A percentile compares a stretch with the other conserved stretches of the same genome.
Evolutionary conservation across 2,329 filamentous ascomycete genomes (phyloP).

Genomic region (Phoma sp.): DNA sequence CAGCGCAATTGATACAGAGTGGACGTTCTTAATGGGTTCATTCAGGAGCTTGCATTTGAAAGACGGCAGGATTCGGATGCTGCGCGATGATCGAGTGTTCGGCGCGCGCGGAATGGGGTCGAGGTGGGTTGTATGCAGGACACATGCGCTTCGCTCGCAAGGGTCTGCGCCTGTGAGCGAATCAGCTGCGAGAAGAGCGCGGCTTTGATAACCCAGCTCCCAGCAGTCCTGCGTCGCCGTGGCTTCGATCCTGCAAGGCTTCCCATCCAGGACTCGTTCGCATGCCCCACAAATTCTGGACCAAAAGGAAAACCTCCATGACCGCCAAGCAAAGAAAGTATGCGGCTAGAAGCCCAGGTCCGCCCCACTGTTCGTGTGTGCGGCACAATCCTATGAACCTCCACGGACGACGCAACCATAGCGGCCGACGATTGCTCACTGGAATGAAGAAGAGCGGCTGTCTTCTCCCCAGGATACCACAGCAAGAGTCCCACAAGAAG

Average conservation of each 20-base stretch:
- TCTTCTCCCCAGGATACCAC: background rate
- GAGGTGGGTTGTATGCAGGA: slow-evolving; percentile 3
- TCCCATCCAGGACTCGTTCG: slow-evolving; percentile 14
- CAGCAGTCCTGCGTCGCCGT: slow-evolving; percentile 1
- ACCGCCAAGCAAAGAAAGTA: background rate
- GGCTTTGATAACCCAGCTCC: slow-evolving; percentile 2
- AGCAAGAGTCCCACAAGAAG: background rate
- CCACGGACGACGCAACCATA: background rate
- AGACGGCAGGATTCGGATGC: slow-evolving; percentile 7
- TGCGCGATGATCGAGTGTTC: slow-evolving; percentile 5
- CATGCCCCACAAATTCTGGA: slow-evolving; percentile 11
- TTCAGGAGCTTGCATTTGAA: background rate
- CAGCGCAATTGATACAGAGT: background rate
- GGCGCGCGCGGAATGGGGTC: slow-evolving; percentile 3
- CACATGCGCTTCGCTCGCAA: slow-evolving; percentile 10
- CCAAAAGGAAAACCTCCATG: background rate
- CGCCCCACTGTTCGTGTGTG: background rate
- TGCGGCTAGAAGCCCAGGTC: background rate
- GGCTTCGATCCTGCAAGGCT: slow-evolving; percentile 9
- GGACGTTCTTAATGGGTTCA: background rate
- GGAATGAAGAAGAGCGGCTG: no score
- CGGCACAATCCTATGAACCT: background rate
- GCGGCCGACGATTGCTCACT: background rate
- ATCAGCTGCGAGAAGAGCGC: background rate
- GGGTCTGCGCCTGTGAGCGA: slow-evolving; percentile 7